Base-by-base conservation (phyloP, 495 filamentous ascomycete genomes). In the Pyrenula massariospora region DNA sequence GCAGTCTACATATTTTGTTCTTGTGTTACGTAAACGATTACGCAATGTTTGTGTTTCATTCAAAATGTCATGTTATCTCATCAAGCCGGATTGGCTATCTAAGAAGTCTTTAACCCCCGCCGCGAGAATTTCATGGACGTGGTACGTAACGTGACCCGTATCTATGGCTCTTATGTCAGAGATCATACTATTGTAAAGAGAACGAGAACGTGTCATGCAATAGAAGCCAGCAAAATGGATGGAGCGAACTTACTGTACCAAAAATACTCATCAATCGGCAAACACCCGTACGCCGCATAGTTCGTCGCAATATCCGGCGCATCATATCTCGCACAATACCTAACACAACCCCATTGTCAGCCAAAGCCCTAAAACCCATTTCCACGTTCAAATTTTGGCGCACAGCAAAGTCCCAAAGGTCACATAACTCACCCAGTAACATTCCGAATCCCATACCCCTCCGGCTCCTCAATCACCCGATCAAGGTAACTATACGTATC, bases 91-190 rank as follows among this genome's bases (percentile, higher is more conserved):
- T n/a, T n/a, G n/a, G n/a, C n/a, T n/a, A n/a, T 42, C 31, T 15
- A 42, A 42, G 31, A 42, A 42, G 15, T 42, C 31, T 42, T 15
- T 42, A 8, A 42, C 31, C 8, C 31, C 62, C 24, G 36, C 57
- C 2, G 73, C 69, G 54, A 77, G 51, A 19, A 72, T 65, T 54
- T 66, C 51, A 68, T 78, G 74, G 8, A 68, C 62, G 59, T 71
- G 67, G 24, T 65, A 72, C 3, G 74, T 78, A 61, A 79, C 66
- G 69, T 80, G 76, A 8, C 75, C 75, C 10, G 67, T 69, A 61
- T 78, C 31, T 42, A 42, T 15, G 15, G 31, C 15, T n/a, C n/a
- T 15, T 42, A 15, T 15, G 31, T 42, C 31, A 42, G 31, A 15
- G 15, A 8, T 8, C 31, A 42, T 42, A 42, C 15, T 15, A 42